These are phyloP conservation scores for Arthromyces matolae DNA, from an alignment of 768 basidiomycete genomes.

Conservation along the genomic window DNA sequence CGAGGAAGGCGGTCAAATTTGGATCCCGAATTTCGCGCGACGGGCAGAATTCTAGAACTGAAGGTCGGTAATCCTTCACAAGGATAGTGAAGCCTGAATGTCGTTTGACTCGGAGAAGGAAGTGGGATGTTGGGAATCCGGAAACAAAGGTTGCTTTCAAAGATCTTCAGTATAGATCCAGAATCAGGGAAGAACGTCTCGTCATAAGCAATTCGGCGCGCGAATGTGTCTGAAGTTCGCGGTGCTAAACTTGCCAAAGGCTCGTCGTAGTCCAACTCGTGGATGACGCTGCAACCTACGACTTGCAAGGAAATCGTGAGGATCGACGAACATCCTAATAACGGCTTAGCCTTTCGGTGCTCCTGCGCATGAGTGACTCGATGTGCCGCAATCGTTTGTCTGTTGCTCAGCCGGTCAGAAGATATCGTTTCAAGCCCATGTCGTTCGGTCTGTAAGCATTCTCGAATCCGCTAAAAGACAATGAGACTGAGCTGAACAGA, in stretches of 20 bases:
- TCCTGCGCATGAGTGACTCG: no score
- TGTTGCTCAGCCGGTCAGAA: not conserved
- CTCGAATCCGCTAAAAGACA: not conserved
- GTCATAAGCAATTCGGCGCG: slow-evolving; percentile 1
- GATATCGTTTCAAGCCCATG: not conserved
- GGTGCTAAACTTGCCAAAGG: not conserved
- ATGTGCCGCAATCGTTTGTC: not conserved
- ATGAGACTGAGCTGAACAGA: not conserved
- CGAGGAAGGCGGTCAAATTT: not conserved
- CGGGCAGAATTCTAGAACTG: slow-evolving; percentile 1
- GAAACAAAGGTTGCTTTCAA: slow-evolving; percentile 6
- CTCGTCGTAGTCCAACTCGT: not conserved
- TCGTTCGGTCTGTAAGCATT: slow-evolving; percentile 3
- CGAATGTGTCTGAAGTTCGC: not conserved
- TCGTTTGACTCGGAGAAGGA: no score
- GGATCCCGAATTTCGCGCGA: not conserved
- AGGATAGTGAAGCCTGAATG: not conserved
- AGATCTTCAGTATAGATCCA: slow-evolving; percentile 2
- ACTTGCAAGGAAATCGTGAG: slow-evolving; percentile 2
- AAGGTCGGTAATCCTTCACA: slow-evolving; percentile 1
- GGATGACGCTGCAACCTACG: no score
- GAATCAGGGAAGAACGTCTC: not conserved
- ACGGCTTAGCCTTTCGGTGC: not conserved
- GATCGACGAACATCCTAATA: not conserved
- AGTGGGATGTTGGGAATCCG: no score